These are phyloP conservation scores for Ustilago loliicola DNA, from an alignment of 1,284 basidiomycete genomes.

Conservation along the genomic window DNA sequence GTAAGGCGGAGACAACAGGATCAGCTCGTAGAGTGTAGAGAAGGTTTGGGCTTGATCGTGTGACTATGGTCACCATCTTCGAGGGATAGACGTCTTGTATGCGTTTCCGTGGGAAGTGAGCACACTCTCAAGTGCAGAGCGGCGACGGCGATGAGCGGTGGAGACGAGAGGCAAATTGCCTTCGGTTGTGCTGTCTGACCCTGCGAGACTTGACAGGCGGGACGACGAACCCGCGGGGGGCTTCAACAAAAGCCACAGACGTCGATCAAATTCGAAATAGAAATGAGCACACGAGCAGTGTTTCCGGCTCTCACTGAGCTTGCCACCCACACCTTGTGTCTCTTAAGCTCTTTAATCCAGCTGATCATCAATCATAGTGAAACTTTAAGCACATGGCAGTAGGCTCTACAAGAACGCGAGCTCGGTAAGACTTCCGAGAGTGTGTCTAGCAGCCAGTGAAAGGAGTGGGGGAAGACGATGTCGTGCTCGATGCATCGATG, in stretches of 20 bases:
- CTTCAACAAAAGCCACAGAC: slow-evolving; percentile 1
- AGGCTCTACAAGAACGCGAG: no score
- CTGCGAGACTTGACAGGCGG: slow-evolving; percentile 1
- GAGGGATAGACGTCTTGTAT: no score
- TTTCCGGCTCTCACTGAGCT: background rate
- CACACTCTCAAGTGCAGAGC: background rate
- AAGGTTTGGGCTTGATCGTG: background rate
- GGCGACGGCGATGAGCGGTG: background rate
- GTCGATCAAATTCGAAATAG: slow-evolving; percentile 1
- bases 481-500: slow-evolving; percentile 4
- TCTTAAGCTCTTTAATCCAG: no score
- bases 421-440: no score
- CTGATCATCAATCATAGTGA: no score
- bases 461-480: no score
- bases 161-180: background rate
- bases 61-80: background rate
- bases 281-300: background rate
- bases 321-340: background rate
- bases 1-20: no score
- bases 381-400: no score
- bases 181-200: no score
- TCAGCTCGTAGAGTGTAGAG: no score
- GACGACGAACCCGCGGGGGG: background rate
- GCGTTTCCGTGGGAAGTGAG: slow-evolving; percentile 2
- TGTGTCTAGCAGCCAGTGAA: no score